phyloP scores from a whole-genome alignment of 139 green algal species.

The Tetraselmis striata region DNA sequence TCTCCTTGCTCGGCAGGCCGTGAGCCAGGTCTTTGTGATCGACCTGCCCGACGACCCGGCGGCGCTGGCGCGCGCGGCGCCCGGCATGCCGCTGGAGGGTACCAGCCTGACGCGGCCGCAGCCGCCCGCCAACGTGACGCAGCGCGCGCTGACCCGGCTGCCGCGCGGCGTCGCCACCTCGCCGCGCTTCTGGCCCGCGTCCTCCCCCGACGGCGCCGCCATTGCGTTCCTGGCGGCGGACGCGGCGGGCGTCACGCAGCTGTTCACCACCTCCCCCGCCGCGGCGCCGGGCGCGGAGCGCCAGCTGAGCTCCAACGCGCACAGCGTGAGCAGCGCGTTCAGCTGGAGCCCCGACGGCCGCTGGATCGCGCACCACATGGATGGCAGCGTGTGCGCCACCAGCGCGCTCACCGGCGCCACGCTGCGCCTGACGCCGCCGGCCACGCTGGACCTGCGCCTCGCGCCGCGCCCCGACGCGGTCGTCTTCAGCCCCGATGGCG shows the following conservation, averaged over 20 bases:
- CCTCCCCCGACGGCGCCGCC: not conserved
- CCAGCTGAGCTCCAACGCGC: not conserved
- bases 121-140: not conserved
- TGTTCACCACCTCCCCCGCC: not conserved
- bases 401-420: not conserved
- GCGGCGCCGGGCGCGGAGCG: not conserved
- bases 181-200: not conserved
- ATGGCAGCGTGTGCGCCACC: not conserved
- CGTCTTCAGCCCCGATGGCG: not conserved
- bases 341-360: not conserved
- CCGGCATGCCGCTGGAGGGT: not conserved
- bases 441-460: not conserved
- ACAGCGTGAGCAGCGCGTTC: not conserved
- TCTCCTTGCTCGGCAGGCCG: not conserved
- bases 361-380: not conserved
- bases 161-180: not conserved
- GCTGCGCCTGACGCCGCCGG: not conserved
- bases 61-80: not conserved
- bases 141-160: not conserved
- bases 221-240: not conserved
- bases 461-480: not conserved
- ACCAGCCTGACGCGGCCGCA: not conserved
- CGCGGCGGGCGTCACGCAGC: not conserved
- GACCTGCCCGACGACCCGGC: not conserved
- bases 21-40: not conserved